Conservation (phyloP, 1,284 basidiomycete species). For the Hemileia vastatrix region DNA sequence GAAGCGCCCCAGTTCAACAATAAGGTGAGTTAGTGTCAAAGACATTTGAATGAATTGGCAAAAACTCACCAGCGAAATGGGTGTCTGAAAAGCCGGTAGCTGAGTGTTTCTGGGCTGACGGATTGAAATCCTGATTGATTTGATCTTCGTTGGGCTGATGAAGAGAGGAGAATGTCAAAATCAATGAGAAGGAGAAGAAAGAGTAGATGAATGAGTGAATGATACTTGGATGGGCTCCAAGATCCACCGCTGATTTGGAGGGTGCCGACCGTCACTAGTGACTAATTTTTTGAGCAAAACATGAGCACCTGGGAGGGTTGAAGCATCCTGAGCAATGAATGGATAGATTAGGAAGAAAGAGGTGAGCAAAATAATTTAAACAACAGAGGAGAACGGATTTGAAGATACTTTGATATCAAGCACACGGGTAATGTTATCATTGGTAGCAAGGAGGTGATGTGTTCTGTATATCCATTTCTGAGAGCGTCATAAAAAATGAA, state of each 20-base stretch:
- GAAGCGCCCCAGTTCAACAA: too few relatives aligned
- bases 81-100: too few relatives aligned
- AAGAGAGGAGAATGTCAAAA: too few relatives aligned
- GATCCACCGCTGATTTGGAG: constrained; percentile 9
- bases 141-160: too few relatives aligned
- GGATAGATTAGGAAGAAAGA: not conserved
- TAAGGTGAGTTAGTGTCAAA: too few relatives aligned
- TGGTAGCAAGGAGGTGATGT: constrained; percentile 7
- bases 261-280: constrained; percentile 9
- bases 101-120: too few relatives aligned
- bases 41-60: too few relatives aligned
- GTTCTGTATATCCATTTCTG: constrained; percentile 22
- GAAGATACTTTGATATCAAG: constrained; percentile 14
- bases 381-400: not conserved
- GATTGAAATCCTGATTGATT: too few relatives aligned
- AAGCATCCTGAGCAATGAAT: not conserved
- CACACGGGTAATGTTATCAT: constrained; percentile 19
- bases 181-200: too few relatives aligned
- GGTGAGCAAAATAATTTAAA: not conserved
- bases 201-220: too few relatives aligned
- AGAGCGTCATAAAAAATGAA: not conserved
- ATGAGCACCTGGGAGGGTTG: constrained; percentile 6
- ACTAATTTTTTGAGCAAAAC: constrained; percentile 14
- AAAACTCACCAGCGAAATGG: too few relatives aligned
- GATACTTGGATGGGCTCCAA: too few relatives aligned